Conservation (phyloP, 106 monocot genomes). For the Narthecium ossifragum region DNA sequence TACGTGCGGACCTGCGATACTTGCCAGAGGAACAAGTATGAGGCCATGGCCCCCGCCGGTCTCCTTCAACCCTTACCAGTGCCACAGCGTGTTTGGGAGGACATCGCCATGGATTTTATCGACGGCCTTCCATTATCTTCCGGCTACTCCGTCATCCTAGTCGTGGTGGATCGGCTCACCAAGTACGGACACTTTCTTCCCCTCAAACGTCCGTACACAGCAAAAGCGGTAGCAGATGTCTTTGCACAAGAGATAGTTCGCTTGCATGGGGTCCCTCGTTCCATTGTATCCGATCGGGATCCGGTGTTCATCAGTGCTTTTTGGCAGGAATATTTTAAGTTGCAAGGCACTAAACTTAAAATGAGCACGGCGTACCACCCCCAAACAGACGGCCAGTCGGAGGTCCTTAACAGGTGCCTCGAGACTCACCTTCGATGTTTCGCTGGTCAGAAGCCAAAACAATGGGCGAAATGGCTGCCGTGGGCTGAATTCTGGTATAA, state of each 20-base stretch:
- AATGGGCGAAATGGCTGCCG: neutral
- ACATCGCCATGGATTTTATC: conserved; percentile 16
- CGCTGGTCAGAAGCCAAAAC: neutral
- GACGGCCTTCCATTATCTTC: neutral
- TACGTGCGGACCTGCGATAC: neutral
- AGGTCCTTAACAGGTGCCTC: neutral
- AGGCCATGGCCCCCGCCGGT: neutral
- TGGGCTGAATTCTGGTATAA: neutral
- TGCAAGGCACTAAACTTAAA: neutral
- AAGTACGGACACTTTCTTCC: neutral
- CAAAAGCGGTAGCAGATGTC: neutral
- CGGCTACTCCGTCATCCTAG: neutral
- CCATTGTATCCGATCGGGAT: neutral
- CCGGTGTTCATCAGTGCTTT: neutral
- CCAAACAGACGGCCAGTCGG: neutral
- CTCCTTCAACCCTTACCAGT: conserved; percentile 17
- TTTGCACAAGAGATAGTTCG: neutral
- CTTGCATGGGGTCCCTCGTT: neutral
- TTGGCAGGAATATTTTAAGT: neutral
- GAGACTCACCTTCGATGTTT: neutral
- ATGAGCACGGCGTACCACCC: neutral
- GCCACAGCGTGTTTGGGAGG: conserved; percentile 4
- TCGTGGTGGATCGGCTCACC: neutral
- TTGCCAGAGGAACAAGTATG: neutral
- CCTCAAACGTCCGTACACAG: neutral